Evolutionary conservation across 495 filamentous ascomycete species (phyloP), one percentile per base, ranked within the genome.

Genomic region (Clohesyomyces aquaticus): DNA sequence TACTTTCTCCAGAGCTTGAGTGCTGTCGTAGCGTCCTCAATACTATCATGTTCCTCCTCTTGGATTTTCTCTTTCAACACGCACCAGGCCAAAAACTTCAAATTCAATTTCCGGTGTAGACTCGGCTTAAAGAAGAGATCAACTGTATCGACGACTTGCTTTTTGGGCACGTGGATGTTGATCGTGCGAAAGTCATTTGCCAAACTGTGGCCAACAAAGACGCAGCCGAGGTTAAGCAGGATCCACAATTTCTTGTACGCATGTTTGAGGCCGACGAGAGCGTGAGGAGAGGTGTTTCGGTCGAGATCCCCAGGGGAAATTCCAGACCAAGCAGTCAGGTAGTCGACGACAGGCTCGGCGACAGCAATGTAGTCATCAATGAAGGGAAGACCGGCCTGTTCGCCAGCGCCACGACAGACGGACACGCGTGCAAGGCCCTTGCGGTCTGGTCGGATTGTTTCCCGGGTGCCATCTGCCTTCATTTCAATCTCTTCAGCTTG

Each of bases 211-310:
- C 94, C 94, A 27, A 99, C 85, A 75, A 99, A 99, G 47, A 89
- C 80, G 76, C 91, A 96, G 27, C 95, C 94, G 1, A 97, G 81
- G 72, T 99, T 98, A 9, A 98, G 83, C 8, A 99, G 84, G 12
- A 98, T 82, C 94, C 94, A 99, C 27, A 99, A 85, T 71, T 96
- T 96, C 73, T 98, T 99, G 79, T 98, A 98, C 8, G 92, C 93
- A 18, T 86, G 83, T 74, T 98, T 99, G 27, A 97, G 80, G 10
- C 88, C 81, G 8, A 98, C 89, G 0, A 97, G 82, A 55, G 89
- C 88, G 75, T 95, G 92, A 38, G 79, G 82, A 16, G 90, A 90
- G 8, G 81, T 83, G 28, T 78, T 79, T 2, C 85, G 82, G 70
- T 96, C 89, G 22, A 99, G 80, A 72, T 99, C 94, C 0, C 87